phyloP scores from a whole-genome alignment of 225 moss, liverwort and hornwort genomes.

The Sphagnum contortum region DNA sequence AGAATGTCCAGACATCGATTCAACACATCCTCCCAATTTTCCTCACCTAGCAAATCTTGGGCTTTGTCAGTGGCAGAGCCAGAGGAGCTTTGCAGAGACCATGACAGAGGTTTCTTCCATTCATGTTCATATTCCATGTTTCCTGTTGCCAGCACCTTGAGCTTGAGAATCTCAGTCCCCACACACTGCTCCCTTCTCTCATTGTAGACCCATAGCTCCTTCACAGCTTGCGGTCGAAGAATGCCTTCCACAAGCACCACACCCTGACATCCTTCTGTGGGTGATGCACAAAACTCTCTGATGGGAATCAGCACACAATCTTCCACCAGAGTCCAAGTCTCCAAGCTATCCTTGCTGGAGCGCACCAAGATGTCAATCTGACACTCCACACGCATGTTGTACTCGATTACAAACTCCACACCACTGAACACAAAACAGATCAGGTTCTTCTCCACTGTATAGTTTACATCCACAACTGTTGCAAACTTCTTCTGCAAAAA shows the following conservation, averaged over 20 bases:
- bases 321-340: slow-evolving; percentile 40
- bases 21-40: slow-evolving; percentile 48
- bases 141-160: slow-evolving; percentile 29
- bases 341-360: slow-evolving; percentile 30
- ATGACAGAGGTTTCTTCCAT: slow-evolving; percentile 56
- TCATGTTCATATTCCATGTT: slow-evolving; percentile 40
- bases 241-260: slow-evolving; percentile 55
- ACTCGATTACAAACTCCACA: slow-evolving; percentile 60
- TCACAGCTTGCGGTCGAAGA: slow-evolving; percentile 51
- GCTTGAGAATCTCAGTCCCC: slow-evolving; percentile 27
- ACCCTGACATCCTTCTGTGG: slow-evolving; percentile 64
- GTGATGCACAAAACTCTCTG: slow-evolving; percentile 56
- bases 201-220: slow-evolving; percentile 38
- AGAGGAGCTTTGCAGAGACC: slow-evolving; percentile 5
- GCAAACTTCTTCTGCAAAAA: slow-evolving; percentile 43
- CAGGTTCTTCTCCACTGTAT: slow-evolving; percentile 45
- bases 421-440: slow-evolving; percentile 48
- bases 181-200: slow-evolving; percentile 52
- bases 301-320: slow-evolving; percentile 24
- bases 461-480: slow-evolving; percentile 15
- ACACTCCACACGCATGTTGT: slow-evolving; percentile 42
- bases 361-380: slow-evolving; percentile 55
- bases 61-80: slow-evolving; percentile 21
- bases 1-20: slow-evolving; percentile 28
- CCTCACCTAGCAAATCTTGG: slow-evolving; percentile 27